Conservation (phyloP, 176 grass and related monocot species). For the Juncus effusus region DNA sequence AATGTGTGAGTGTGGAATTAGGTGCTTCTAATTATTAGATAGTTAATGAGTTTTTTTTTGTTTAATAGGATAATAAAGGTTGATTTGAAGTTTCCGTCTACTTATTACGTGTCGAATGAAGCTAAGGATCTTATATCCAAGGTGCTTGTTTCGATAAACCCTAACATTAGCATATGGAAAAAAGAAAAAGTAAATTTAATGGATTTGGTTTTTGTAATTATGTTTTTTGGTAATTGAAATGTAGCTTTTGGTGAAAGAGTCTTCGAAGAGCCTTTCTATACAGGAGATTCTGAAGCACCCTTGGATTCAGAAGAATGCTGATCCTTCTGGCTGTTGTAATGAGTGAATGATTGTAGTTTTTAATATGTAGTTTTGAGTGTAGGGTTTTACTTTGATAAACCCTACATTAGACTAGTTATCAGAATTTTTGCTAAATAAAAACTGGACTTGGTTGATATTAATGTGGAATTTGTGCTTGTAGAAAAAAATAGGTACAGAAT, state of each 20-base stretch:
- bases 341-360: conserved; percentile 17
- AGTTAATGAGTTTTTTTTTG: conserved; percentile 9
- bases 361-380: conserved; percentile 15
- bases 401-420: too few relatives aligned
- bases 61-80: conserved; percentile 73
- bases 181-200: not conserved
- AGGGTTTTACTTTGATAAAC: too few relatives aligned
- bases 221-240: not conserved
- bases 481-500: too few relatives aligned
- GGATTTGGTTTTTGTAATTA: not conserved
- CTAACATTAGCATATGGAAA: conserved; percentile 2
- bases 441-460: too few relatives aligned
- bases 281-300: conserved; percentile 73
- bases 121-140: conserved; percentile 89
- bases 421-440: too few relatives aligned
- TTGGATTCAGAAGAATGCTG: conserved; percentile 80
- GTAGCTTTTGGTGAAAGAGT: conserved; percentile 90
- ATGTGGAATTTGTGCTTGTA: too few relatives aligned
- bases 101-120: conserved; percentile 48
- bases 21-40: not conserved
- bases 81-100: conserved; percentile 71
- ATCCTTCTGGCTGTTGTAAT: conserved; percentile 68
- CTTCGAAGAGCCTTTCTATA: conserved; percentile 74
- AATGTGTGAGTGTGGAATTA: too few relatives aligned
- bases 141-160: conserved; percentile 26